Evolutionary conservation across 1,284 basidiomycete genomes (phyloP).

Genomic region (Papiliotrema terrestris): DNA sequence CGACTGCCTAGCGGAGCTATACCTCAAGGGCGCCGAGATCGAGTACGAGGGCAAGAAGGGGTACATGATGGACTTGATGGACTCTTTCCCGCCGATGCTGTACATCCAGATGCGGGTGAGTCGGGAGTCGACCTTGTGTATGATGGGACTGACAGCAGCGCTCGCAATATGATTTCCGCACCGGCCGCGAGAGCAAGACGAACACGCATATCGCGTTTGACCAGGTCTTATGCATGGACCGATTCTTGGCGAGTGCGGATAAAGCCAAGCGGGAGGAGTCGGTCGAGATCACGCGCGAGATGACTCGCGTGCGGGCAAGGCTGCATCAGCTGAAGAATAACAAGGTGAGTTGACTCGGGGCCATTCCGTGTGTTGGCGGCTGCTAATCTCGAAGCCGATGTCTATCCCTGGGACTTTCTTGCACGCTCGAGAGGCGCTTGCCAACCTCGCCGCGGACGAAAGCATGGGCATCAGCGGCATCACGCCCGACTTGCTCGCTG

Average conservation of each 20-base stretch:
- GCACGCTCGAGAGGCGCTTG: conserved; percentile 28
- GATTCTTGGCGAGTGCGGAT: conserved; percentile 78
- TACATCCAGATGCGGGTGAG: conserved; percentile 91
- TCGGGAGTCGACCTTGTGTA: background rate
- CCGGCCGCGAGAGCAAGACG: conserved; percentile 78
- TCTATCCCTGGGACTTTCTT: conserved; percentile 32
- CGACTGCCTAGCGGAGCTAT: conserved; percentile 79
- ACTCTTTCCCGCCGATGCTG: conserved; percentile 81
- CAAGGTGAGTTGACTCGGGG: conserved; percentile 53
- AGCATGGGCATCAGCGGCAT: conserved; percentile 47
- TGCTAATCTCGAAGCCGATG: conserved; percentile 25
- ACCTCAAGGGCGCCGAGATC: conserved; percentile 80
- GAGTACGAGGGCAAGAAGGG: conserved; percentile 84
- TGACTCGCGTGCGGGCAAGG: conserved; percentile 63
- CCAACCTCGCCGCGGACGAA: conserved; percentile 53
- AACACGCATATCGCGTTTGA: conserved; percentile 91
- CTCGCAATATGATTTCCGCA: conserved; percentile 81
- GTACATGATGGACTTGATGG: conserved; percentile 79
- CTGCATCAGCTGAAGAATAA: conserved; percentile 65
- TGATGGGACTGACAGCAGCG: conserved; percentile 56
- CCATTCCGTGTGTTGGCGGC: too few relatives aligned
- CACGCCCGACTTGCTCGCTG: conserved; percentile 26
- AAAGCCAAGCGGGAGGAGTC: conserved; percentile 65
- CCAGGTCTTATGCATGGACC: conserved; percentile 83
- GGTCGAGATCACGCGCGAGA: conserved; percentile 64